Conservation (phyloP, 83 land plant genomes). For the Larix sibirica region DNA sequence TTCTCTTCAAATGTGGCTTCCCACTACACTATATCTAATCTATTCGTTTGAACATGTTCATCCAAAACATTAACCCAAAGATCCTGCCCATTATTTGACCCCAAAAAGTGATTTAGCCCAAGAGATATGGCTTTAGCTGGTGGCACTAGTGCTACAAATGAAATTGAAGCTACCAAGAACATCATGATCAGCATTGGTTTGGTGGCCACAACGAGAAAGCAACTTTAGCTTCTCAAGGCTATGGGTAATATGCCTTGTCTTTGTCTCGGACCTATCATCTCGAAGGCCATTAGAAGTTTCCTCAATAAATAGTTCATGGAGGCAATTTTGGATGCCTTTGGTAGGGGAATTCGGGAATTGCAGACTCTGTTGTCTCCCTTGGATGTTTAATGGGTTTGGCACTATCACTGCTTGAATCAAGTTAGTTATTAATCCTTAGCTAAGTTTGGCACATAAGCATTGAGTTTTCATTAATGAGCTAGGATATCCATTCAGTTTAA, state of each 20-base stretch:
- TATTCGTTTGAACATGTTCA: no score
- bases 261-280: constrained; percentile 27
- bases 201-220: constrained; percentile 44
- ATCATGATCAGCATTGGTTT: constrained; percentile 45
- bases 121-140: not conserved
- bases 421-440: constrained; percentile 25
- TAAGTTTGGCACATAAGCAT: no score
- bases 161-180: constrained; percentile 10
- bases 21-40: no score
- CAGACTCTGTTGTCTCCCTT: constrained; percentile 57
- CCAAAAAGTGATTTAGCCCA: no score
- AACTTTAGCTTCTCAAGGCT: constrained; percentile 35
- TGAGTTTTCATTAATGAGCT: no score
- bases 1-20: no score
- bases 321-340: constrained; percentile 85
- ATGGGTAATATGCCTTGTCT: constrained; percentile 43
- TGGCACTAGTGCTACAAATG: not conserved
- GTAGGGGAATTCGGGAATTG: constrained; percentile 31
- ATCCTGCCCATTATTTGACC: no score
- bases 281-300: constrained; percentile 44
- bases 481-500: no score
- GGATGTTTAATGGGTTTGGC: constrained; percentile 94
- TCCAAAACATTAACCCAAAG: no score
- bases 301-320: not conserved
- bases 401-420: constrained; percentile 80